Evolutionary conservation across 176 grass and related monocot species (phyloP).

Genomic region (Eragrostis nindensis): DNA sequence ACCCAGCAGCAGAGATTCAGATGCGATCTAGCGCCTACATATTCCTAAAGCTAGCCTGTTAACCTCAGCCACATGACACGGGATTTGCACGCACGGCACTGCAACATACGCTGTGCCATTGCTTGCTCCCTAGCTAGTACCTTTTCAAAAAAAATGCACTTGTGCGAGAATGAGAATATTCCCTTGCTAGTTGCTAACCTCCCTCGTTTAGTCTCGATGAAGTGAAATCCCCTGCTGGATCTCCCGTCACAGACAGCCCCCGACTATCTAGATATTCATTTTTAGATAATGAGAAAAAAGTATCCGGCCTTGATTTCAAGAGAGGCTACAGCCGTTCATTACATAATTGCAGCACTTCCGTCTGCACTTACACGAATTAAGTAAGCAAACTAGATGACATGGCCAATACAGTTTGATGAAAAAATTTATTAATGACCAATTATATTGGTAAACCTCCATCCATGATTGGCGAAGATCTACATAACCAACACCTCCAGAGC

Average conservation of each 20-base stretch:
- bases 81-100: neutral
- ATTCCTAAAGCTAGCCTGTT: neutral
- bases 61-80: neutral
- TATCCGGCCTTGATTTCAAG: too few relatives aligned
- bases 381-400: too few relatives aligned
- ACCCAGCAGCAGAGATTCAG: slow-evolving; percentile 21
- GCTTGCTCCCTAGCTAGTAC: neutral
- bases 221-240: neutral
- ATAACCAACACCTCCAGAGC: too few relatives aligned
- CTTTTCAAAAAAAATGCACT: slow-evolving; percentile 3
- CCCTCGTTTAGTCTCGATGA: too few relatives aligned
- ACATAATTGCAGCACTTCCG: too few relatives aligned
- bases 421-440: too few relatives aligned
- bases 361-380: too few relatives aligned
- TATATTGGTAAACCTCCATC: too few relatives aligned
- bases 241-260: neutral
- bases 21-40: neutral
- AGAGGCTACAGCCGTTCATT: too few relatives aligned
- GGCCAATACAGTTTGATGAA: too few relatives aligned
- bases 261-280: neutral
- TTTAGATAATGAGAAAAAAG: too few relatives aligned
- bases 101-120: neutral
- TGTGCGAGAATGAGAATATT: neutral
- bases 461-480: too few relatives aligned
- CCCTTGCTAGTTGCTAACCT: neutral